Conservation (phyloP, 768 basidiomycete species). For the Lactarius psammicola region DNA sequence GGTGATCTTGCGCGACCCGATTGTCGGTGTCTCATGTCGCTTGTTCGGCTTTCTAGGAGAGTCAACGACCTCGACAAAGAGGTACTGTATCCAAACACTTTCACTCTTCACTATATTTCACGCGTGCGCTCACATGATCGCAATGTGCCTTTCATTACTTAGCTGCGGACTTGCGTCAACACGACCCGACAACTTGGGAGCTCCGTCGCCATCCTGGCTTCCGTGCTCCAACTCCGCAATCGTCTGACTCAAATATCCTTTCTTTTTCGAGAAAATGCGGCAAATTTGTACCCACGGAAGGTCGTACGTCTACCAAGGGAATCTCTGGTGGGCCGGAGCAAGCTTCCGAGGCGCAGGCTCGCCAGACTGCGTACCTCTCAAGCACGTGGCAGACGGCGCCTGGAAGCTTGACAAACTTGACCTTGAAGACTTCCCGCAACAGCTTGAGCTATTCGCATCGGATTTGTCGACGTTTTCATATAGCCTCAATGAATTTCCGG, state of each 20-base stretch:
- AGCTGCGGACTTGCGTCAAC: slow-evolving; percentile 76
- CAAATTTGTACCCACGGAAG: slow-evolving; percentile 70
- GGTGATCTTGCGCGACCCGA: slow-evolving; percentile 4
- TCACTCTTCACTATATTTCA: slow-evolving; percentile 19
- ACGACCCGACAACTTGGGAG: slow-evolving; percentile 76
- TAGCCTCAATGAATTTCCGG: slow-evolving; percentile 75
- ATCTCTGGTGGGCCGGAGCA: slow-evolving; percentile 38
- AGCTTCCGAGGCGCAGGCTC: slow-evolving; percentile 38
- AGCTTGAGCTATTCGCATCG: slow-evolving; percentile 58
- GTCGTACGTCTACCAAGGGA: slow-evolving; percentile 47
- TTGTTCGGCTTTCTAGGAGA: slow-evolving; percentile 39
- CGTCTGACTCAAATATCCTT: slow-evolving; percentile 65
- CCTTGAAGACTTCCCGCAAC: slow-evolving; percentile 63
- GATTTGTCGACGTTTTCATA: slow-evolving; percentile 66
- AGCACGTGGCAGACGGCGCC: slow-evolving; percentile 51
- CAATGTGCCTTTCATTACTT: slow-evolving; percentile 2
- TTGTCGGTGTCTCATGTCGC: slow-evolving; percentile 18
- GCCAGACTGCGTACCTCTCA: slow-evolving; percentile 34
- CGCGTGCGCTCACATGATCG: slow-evolving; percentile 9
- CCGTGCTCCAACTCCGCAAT: slow-evolving; percentile 67
- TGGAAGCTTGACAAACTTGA: slow-evolving; percentile 58
- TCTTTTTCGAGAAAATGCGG: slow-evolving; percentile 73
- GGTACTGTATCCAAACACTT: slow-evolving; percentile 37
- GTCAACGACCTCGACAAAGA: slow-evolving; percentile 65
- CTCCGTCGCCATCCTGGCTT: slow-evolving; percentile 74